phyloP scores from a whole-genome alignment of 257 asterid genomes.

The Lycium barbarum region DNA sequence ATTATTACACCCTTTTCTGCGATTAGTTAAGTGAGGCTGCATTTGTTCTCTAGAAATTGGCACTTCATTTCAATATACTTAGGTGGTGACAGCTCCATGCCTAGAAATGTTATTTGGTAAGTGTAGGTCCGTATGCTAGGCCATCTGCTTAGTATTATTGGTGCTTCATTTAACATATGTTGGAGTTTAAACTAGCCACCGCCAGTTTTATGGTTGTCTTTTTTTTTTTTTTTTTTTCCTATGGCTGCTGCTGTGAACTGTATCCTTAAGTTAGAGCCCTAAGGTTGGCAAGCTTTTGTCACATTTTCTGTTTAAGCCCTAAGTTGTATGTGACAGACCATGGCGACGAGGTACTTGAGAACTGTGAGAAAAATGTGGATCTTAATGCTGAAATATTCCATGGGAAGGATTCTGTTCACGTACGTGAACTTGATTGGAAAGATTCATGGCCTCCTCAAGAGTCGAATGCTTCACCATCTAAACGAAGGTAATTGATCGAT shows the following conservation, averaged over 20 bases:
- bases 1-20: neutral
- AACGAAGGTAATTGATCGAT: conserved; percentile 48
- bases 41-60: neutral
- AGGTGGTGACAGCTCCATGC: neutral
- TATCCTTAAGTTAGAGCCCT: neutral
- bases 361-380: conserved; percentile 69
- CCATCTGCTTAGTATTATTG: neutral
- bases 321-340: conserved; percentile 53
- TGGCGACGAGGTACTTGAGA: conserved; percentile 77
- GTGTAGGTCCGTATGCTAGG: neutral
- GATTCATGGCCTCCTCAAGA: conserved; percentile 67
- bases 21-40: neutral
- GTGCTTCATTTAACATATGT: neutral
- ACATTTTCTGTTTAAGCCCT: neutral
- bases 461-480: conserved; percentile 43
- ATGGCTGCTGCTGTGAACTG: neutral
- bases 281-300: conserved; percentile 21
- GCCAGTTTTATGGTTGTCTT: neutral
- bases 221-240: too few species aligned
- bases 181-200: neutral
- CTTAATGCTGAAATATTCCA: conserved; percentile 61
- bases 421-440: conserved; percentile 96
- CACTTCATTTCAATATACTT: neutral
- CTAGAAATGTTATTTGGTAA: neutral
- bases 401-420: conserved; percentile 55